These are phyloP conservation scores for Dispira simplex DNA, from an alignment of 192 early-diverging fungal genomes.

Conservation along the genomic window DNA sequence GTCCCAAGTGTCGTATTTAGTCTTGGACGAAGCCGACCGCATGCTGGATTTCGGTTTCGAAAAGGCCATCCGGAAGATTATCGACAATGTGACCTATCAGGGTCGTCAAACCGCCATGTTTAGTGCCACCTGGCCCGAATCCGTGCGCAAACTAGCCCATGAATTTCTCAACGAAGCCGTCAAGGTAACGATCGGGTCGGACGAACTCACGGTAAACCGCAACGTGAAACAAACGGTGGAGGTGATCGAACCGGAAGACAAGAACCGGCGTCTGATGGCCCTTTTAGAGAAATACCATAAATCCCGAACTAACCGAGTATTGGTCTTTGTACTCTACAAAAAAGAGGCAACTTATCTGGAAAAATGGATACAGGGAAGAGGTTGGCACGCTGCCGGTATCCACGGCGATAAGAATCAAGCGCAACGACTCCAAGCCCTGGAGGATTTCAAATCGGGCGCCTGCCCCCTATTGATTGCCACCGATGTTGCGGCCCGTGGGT, in stretches of 20 bases:
- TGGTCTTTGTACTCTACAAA: conserved; percentile 94
- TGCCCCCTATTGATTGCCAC: conserved; percentile 84
- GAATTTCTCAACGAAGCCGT: conserved; percentile 71
- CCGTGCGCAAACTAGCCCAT: conserved; percentile 70
- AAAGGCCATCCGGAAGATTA: conserved; percentile 74
- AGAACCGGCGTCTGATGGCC: conserved; percentile 57
- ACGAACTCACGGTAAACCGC: conserved; percentile 74
- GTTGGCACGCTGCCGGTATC: conserved; percentile 71
- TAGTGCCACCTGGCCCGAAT: conserved; percentile 87
- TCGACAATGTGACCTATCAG: conserved; percentile 48
- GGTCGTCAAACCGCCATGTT: conserved; percentile 91
- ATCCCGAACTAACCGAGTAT: conserved; percentile 66
- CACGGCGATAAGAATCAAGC: conserved; percentile 86
- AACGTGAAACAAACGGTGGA: conserved; percentile 82
- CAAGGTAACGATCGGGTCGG: conserved; percentile 71
- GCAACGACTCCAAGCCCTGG: conserved; percentile 63
- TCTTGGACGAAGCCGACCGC: conserved; percentile 94
- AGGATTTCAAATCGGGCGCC: conserved; percentile 64
- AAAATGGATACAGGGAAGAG: conserved; percentile 44
- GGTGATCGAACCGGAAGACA: conserved; percentile 62
- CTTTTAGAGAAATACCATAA: conserved; percentile 76
- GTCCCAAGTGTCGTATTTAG: conserved; percentile 67
- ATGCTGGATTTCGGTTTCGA: conserved; percentile 96
- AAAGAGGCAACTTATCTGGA: conserved; percentile 85
- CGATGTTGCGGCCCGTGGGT: conserved; percentile 81